These are phyloP conservation scores for Coffea eugenioides DNA, from an alignment of 257 asterid genomes.

Conservation along the genomic window DNA sequence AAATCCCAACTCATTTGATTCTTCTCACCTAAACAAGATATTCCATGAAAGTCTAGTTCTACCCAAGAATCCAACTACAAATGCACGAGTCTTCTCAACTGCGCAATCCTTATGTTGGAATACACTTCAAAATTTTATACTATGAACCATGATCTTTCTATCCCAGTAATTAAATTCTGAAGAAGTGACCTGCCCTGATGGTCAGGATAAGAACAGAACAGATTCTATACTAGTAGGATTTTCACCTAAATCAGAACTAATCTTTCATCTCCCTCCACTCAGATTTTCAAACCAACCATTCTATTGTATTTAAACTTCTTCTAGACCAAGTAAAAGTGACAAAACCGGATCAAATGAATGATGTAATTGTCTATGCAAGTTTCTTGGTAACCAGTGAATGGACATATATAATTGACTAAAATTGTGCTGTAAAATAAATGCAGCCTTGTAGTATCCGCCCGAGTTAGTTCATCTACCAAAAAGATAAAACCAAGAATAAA, in stretches of 20 bases:
- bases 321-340: slow-evolving; percentile 12
- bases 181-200: slow-evolving; percentile 27
- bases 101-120: slow-evolving; percentile 4
- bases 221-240: slow-evolving; percentile 41
- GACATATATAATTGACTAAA: slow-evolving; percentile 1
- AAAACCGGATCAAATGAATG: slow-evolving; percentile 19
- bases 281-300: slow-evolving; percentile 37
- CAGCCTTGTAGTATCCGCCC: slow-evolving; percentile 56
- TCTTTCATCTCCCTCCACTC: slow-evolving; percentile 16
- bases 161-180: slow-evolving; percentile 28
- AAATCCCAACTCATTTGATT: not conserved
- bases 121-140: not conserved
- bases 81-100: slow-evolving; percentile 20
- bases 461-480: slow-evolving; percentile 81
- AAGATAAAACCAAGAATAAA: slow-evolving; percentile 28
- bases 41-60: not conserved
- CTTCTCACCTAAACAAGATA: slow-evolving; percentile 7
- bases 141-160: slow-evolving; percentile 5
- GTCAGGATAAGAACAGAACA: slow-evolving; percentile 25
- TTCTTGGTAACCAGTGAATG: not conserved
- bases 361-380: not conserved
- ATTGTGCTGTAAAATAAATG: not conserved
- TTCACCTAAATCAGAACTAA: slow-evolving; percentile 66
- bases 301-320: slow-evolving; percentile 15
- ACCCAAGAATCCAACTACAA: not conserved